Percentiles rank a stretch among this genome's conserved stretches.
Conservation (phyloP, 2,329 filamentous ascomycete species). For the Claviceps monticola region DNA sequence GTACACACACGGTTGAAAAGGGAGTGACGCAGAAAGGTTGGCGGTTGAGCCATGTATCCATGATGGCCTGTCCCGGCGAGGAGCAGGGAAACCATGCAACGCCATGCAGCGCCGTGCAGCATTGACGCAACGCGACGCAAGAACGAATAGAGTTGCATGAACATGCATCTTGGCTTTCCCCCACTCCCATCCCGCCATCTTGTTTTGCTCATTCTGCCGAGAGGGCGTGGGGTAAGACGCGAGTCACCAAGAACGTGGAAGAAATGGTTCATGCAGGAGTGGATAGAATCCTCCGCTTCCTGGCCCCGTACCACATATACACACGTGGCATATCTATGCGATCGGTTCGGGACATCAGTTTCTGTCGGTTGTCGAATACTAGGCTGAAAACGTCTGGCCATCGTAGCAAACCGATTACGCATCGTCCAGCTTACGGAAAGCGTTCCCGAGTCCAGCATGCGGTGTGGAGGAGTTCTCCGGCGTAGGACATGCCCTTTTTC, state of each 20-base stretch:
- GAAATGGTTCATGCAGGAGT: neutral
- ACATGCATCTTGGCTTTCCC: neutral
- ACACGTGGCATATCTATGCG: neutral
- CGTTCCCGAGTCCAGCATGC: too few relatives aligned
- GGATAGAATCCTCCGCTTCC: neutral
- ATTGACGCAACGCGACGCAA: neutral
- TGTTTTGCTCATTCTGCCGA: neutral
- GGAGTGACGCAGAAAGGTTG: too few relatives aligned
- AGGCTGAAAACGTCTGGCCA: too few relatives aligned
- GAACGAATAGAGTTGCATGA: neutral
- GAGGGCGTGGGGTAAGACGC: neutral
- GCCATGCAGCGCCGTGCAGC: neutral
- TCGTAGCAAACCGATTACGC: too few relatives aligned
- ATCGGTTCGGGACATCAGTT: neutral
- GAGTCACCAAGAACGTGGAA: neutral
- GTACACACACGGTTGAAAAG: too few relatives aligned
- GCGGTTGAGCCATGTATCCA: neutral
- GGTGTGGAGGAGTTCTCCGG: too few relatives aligned
- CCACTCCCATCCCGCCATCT: neutral
- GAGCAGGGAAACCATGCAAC: neutral
- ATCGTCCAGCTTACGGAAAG: too few relatives aligned
- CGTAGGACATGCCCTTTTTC: too few relatives aligned
- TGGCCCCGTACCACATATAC: neutral
- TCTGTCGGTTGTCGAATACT: too few relatives aligned
- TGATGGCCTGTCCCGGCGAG: neutral